Base-by-base conservation (phyloP, 192 early-diverging fungal genomes). In the Gonapodya prolifera region DNA sequence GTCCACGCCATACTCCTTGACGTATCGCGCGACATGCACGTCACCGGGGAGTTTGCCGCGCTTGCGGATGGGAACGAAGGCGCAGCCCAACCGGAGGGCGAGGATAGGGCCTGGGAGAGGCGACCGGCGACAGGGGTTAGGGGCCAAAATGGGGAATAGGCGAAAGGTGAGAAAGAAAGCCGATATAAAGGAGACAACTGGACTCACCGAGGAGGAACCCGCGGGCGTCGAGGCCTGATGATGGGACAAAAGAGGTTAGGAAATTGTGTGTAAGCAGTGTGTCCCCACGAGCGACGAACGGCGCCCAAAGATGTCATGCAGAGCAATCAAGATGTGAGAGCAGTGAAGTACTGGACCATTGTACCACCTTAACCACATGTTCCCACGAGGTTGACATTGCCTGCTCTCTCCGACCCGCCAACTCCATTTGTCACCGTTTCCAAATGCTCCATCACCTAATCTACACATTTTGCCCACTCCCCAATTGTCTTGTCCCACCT, bases 1-100 rank as follows among this genome's bases (percentile, higher is more conserved):
- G 76, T 99, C 97, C 85, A 85, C 83, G 75, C 98, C 98, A 81
- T 99, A 99, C 83, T 99, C 98, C 88, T 98, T 98, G 34, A 85
- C 83, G 80, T 98, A 99, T 8, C 32, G 71, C 1, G 85, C 84
- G 36, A 90, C 94, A 31, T 80, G 82, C 32, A 85, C 88, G 69
- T 84, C 84, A 30, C 96, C 96, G 0, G 97, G 96, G 34, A 98
- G 89, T 86, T 99, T 99, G 32, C 98, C 98, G 34, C 91, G 85
- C 88, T 99, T 99, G 75, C 98, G 89, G 69, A 97, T 93, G 35
- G 98, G 98, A 0, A 89, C 96, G 86, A 99, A 99, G 30, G 92
- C 89, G 78, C 91, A 92, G 69, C 90, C 91, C 23, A 99, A 86
- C 82, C 92, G 91, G 79, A 89, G 83, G 34, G 97, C 97, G 45